These are phyloP conservation scores for Fusarium buxicola DNA, from an alignment of 2,329 filamentous ascomycete genomes.

Conservation along the genomic window DNA sequence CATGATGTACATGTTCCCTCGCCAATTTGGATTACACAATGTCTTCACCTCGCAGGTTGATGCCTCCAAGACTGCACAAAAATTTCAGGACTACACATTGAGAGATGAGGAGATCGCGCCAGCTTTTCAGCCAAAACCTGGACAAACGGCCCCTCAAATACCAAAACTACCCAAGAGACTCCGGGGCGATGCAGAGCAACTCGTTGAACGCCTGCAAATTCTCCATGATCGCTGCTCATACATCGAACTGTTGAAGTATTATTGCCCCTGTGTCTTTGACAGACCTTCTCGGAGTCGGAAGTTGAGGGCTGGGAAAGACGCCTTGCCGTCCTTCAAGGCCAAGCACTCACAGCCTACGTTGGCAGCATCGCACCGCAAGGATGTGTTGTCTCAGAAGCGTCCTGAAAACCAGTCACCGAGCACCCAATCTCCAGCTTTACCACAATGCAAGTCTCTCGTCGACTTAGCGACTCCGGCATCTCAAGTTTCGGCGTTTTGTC, in stretches of 20 bases:
- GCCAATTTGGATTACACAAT: slow-evolving; percentile 91
- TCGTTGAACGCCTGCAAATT: slow-evolving; percentile 77
- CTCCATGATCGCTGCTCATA: slow-evolving; percentile 83
- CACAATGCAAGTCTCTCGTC: slow-evolving; percentile 61
- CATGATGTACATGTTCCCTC: slow-evolving; percentile 93
- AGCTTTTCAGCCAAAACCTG: slow-evolving; percentile 36
- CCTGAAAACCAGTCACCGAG: slow-evolving; percentile 8
- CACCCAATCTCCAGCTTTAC: slow-evolving; percentile 17
- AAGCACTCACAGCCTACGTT: slow-evolving; percentile 6
- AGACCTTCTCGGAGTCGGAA: slow-evolving; percentile 11
- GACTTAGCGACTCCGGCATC: slow-evolving; percentile 74
- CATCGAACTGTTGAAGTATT: slow-evolving; percentile 78
- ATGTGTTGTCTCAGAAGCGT: slow-evolving; percentile 11
- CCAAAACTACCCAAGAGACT: slow-evolving; percentile 73
- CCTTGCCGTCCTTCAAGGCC: slow-evolving; percentile 3
- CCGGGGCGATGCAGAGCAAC: slow-evolving; percentile 66
- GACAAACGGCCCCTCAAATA: slow-evolving; percentile 13
- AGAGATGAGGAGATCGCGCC: slow-evolving; percentile 82
- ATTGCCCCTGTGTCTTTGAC: slow-evolving; percentile 72
- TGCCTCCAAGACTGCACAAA: slow-evolving; percentile 73
- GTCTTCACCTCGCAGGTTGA: slow-evolving; percentile 83
- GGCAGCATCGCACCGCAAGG: slow-evolving; percentile 26
- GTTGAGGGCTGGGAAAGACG: slow-evolving; percentile 9
- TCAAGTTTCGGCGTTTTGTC: slow-evolving; percentile 87
- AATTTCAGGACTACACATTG: slow-evolving; percentile 85